Conservation (phyloP, 495 filamentous ascomycete genomes). For the Copromyces sp. region DNA sequence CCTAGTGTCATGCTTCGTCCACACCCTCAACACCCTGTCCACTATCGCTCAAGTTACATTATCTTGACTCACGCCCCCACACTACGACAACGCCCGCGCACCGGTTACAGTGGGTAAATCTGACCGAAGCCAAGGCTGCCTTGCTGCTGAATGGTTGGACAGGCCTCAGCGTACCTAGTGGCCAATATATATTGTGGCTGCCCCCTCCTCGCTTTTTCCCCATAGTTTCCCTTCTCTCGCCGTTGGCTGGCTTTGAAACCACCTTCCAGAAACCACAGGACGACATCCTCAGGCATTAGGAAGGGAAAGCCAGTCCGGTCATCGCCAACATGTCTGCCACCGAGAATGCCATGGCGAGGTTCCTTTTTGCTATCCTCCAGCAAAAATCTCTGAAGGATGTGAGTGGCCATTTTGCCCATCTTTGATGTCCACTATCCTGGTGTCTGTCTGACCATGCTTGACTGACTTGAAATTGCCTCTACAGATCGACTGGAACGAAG, state of each 20-base stretch:
- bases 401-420: conserved; percentile 17
- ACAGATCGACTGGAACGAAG: conserved; percentile 65
- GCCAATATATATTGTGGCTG: conserved; percentile 20
- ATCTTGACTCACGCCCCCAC: conserved; percentile 27
- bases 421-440: neutral
- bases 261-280: neutral
- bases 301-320: neutral
- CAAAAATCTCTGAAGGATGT: conserved; percentile 67
- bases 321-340: conserved; percentile 33
- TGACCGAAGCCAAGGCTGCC: conserved; percentile 17
- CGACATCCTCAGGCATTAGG: neutral
- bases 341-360: conserved; percentile 45
- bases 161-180: neutral
- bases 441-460: neutral
- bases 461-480: neutral
- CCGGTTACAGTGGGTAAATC: conserved; percentile 13
- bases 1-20: conserved; percentile 8
- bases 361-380: conserved; percentile 66
- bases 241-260: conserved; percentile 17
- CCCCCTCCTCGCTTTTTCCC: conserved; percentile 1
- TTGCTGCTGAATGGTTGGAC: neutral
- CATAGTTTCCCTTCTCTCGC: conserved; percentile 7
- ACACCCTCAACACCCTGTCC: conserved; percentile 16
- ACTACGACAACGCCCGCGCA: neutral
- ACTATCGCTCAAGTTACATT: conserved; percentile 2